These are phyloP conservation scores for Acanthamoeba sp. DNA, from an alignment of 208 protist species.

Conservation along the genomic window DNA sequence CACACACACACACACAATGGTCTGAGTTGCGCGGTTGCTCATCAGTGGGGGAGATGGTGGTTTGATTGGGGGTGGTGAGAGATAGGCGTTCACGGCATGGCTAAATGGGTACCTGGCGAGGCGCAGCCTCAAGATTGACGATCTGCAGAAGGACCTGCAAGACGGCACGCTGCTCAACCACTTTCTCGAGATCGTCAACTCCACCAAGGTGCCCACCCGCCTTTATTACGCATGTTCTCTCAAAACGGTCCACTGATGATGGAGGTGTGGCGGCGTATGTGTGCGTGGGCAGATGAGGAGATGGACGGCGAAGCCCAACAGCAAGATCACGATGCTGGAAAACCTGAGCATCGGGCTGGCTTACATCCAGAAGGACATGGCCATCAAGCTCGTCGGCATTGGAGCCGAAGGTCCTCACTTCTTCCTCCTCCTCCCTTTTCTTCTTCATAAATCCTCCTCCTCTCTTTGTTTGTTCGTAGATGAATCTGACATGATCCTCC, in stretches of 20 bases:
- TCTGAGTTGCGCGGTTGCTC: too few relatives aligned
- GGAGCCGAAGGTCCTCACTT: background rate
- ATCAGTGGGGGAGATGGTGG: too few relatives aligned
- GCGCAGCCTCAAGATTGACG: background rate
- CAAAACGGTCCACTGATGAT: too few relatives aligned
- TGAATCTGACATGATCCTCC: too few relatives aligned
- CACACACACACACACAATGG: too few relatives aligned
- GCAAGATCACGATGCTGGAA: slow-evolving; percentile 5
- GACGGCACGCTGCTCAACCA: slow-evolving; percentile 13
- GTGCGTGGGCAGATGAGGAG: background rate
- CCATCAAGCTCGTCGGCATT: slow-evolving; percentile 2
- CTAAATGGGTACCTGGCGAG: background rate
- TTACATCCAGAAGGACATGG: slow-evolving; percentile 2
- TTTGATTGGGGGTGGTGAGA: too few relatives aligned
- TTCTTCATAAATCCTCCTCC: background rate
- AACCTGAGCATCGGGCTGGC: background rate
- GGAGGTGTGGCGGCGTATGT: too few relatives aligned
- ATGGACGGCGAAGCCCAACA: slow-evolving; percentile 22
- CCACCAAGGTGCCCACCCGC: background rate
- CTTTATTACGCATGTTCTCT: background rate
- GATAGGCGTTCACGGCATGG: slow-evolving; percentile 8
- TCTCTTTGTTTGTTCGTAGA: too few relatives aligned
- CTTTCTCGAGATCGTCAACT: slow-evolving; percentile 14
- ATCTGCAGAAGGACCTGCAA: background rate
- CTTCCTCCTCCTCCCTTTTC: background rate